Percentiles rank a stretch among this genome's conserved stretches.
Evolutionary conservation across 179 eudicot species (phyloP).

Genomic region (Nepenthes alata): DNA sequence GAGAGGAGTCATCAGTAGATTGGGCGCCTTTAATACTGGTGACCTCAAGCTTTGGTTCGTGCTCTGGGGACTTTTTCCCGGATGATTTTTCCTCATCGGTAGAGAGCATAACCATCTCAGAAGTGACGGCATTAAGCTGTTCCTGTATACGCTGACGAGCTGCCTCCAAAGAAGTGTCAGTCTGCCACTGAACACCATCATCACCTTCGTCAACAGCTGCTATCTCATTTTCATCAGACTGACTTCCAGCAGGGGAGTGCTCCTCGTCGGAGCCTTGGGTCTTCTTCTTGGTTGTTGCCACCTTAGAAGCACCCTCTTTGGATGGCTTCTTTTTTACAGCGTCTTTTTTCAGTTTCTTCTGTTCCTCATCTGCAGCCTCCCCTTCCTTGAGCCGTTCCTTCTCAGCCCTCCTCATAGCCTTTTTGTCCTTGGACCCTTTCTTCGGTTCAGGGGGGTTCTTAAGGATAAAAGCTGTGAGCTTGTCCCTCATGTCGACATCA

Average conservation of each 20-base stretch:
- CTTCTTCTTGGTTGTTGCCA: constrained; percentile 45
- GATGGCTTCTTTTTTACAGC: constrained; percentile 39
- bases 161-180: constrained; percentile 66
- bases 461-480: constrained; percentile 63
- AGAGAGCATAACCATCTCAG: constrained; percentile 76
- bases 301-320: constrained; percentile 34
- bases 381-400: constrained; percentile 79
- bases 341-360: constrained; percentile 50
- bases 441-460: constrained; percentile 74
- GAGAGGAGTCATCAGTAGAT: constrained; percentile 11
- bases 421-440: constrained; percentile 62
- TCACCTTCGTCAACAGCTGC: constrained; percentile 19
- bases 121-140: constrained; percentile 63
- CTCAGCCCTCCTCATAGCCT: constrained; percentile 71
- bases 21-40: constrained; percentile 20
- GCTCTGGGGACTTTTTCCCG: constrained; percentile 1
- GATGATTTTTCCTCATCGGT: constrained; percentile 10
- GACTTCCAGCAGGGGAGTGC: constrained; percentile 47
- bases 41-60: constrained; percentile 22
- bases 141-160: constrained; percentile 59
- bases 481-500: constrained; percentile 80
- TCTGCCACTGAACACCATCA: constrained; percentile 63
- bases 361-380: constrained; percentile 70
- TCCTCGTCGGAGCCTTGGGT: constrained; percentile 58
- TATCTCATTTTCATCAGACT: constrained; percentile 29